Percentiles rank a stretch among this genome's conserved stretches.
Conservation (phyloP, 345 rosid genomes). For the Carallia pectinifolia region DNA sequence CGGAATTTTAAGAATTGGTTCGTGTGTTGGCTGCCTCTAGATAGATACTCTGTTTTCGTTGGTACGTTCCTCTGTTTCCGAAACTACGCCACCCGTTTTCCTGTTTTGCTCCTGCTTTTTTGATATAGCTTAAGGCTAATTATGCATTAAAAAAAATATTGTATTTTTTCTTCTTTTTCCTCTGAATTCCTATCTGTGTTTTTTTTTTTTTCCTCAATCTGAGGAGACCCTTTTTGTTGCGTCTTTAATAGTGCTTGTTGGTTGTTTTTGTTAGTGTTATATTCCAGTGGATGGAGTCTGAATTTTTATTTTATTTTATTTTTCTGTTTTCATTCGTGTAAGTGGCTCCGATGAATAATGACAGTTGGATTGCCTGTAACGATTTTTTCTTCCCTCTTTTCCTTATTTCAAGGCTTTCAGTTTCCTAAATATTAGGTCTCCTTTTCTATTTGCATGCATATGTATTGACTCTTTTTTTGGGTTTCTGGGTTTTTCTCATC, state of each 20-base stretch:
- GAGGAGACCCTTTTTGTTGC: not conserved
- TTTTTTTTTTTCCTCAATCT: no score
- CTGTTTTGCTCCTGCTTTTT: no score
- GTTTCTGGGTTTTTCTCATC: slow-evolving; percentile 15
- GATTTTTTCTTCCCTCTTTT: slow-evolving; percentile 16
- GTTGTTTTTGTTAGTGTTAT: not conserved
- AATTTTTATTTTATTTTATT: not conserved
- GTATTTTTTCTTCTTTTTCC: not conserved
- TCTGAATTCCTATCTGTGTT: no score
- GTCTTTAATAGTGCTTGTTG: not conserved
- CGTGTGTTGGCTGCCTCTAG: no score
- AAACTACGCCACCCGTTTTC: no score
- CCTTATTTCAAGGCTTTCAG: slow-evolving; percentile 35
- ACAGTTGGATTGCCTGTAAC: slow-evolving; percentile 15
- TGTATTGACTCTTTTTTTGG: slow-evolving; percentile 2
- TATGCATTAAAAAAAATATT: no score
- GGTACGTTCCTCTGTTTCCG: no score
- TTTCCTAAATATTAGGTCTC: slow-evolving; percentile 28
- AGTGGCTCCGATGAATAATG: not conserved
- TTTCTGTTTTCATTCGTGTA: not conserved
- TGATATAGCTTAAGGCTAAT: no score
- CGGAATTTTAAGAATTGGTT: no score
- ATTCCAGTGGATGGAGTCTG: slow-evolving; percentile 2
- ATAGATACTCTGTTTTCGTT: no score
- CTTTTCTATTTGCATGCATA: slow-evolving; percentile 11